phyloP scores from a whole-genome alignment of 1,139 yeast genomes.

The Lodderomyces pseudojiufengensis region DNA sequence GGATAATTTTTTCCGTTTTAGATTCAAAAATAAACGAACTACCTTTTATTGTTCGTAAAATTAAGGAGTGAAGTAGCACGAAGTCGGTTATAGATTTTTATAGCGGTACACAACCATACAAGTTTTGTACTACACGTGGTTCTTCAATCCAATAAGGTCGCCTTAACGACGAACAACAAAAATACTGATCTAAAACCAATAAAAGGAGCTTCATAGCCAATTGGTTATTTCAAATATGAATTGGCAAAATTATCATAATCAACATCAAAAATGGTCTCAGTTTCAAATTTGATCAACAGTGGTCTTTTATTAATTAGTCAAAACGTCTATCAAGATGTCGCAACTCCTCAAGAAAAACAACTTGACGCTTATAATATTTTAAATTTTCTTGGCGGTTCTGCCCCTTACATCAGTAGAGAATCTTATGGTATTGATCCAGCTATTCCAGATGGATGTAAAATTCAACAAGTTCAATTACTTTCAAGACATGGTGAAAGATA shows the following conservation, averaged over 20 bases:
- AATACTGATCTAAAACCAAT: too few relatives aligned
- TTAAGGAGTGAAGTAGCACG: too few relatives aligned
- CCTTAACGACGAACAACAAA: too few relatives aligned
- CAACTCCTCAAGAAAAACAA: slow-evolving; percentile 36
- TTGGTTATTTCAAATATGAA: too few relatives aligned
- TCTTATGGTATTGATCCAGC: slow-evolving; percentile 47
- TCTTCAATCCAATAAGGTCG: too few relatives aligned
- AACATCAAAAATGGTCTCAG: slow-evolving; percentile 25
- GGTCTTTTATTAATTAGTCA: slow-evolving; percentile 31
- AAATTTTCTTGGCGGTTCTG: slow-evolving; percentile 44
- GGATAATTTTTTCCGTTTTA: slow-evolving; percentile 4
- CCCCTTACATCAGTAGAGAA: slow-evolving; percentile 43
- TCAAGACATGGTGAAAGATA: slow-evolving; percentile 76
- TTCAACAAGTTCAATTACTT: slow-evolving; percentile 63
- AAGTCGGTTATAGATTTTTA: too few relatives aligned
- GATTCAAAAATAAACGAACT: too few relatives aligned
- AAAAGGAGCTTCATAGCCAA: too few relatives aligned
- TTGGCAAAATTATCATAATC: not conserved
- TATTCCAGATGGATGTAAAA: slow-evolving; percentile 48
- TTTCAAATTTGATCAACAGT: slow-evolving; percentile 28
- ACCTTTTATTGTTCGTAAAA: too few relatives aligned
- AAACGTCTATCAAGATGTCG: slow-evolving; percentile 27
- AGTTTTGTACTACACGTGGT: too few relatives aligned
- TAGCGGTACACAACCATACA: too few relatives aligned
- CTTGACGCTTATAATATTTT: slow-evolving; percentile 39